Evolutionary conservation across 257 asterid species (phyloP), one percentile per base, ranked within the genome.

Genomic region (Fraxinus anomala): DNA sequence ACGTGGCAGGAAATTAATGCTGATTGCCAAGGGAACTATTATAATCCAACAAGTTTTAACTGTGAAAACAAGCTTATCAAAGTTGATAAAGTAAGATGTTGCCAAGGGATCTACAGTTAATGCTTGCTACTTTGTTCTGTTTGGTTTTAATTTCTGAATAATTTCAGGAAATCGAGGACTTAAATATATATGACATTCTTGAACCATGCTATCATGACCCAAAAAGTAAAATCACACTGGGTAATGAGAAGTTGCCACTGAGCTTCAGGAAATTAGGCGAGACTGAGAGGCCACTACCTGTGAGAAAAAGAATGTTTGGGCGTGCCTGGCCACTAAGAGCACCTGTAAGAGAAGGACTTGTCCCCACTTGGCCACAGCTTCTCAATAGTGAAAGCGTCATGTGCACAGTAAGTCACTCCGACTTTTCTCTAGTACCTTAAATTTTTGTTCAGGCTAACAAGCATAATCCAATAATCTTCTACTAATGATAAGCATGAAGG

Each of bases 251-350:
- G 51, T 75, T 91, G 89, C 97, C 99, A 2, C 80, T 31, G 42
- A 95, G 99, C 90, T 95, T 95, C 80, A 90, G 99, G 85, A 91
- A 82, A 82, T 81, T 95, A 78, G 99, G 99, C 12, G 99, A 95
- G 88, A 95, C 98, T 14, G 89, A 91, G 67, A 91, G 92, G 88
- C 97, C 97, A 66, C 86, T 90, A 78, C 91, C 91, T 8, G 92
- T 93, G 14, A 84, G 99, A 73, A 88, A 85, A 84, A 84, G 99
- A 77, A 90, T 95, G 83, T 95, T 95, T 76, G 99, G 99, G 0
- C 96, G 99, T 63, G 98, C 98, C 16, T 95, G 99, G 99, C 99
- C 99, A 40, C 79, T 85, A 66, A 84, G 96, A 89, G 98, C 99
- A 75, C 96, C 94, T 0, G 99, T 95, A 24, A 88, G 87, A 87